Evolutionary conservation across 208 protist genomes (phyloP).

Genomic region (Crithidia sp.): DNA sequence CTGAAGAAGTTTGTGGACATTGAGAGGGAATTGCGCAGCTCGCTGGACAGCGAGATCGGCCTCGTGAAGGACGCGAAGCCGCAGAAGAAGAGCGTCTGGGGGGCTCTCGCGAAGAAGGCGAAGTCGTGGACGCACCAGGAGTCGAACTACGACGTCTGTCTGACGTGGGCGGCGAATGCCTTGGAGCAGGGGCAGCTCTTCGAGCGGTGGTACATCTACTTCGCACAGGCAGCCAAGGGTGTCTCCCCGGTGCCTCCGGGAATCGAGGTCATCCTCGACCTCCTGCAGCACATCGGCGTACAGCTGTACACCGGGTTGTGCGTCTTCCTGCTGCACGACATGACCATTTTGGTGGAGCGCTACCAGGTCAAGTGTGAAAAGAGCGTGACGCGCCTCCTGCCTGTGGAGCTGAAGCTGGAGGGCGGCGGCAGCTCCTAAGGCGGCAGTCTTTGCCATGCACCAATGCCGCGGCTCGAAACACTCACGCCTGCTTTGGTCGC

Average conservation of each 20-base stretch:
- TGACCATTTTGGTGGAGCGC: constrained; percentile 68
- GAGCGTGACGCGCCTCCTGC: constrained; percentile 60
- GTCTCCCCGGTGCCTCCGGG: constrained; percentile 29
- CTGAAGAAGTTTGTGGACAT: constrained; percentile 55
- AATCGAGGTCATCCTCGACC: constrained; percentile 43
- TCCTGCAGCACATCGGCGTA: constrained; percentile 52
- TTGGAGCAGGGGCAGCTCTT: constrained; percentile 79
- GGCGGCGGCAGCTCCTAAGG: constrained; percentile 20
- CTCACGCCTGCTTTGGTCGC: too few relatives aligned
- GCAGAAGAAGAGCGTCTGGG: constrained; percentile 56
- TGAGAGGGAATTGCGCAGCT: constrained; percentile 46
- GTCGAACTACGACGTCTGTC: constrained; percentile 54
- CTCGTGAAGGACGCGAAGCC: constrained; percentile 42
- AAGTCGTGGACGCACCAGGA: constrained; percentile 76
- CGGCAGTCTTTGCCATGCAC: background rate
- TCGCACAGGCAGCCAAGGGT: constrained; percentile 40
- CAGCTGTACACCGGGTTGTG: constrained; percentile 70
- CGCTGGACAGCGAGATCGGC: constrained; percentile 60
- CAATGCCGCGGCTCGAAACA: too few relatives aligned
- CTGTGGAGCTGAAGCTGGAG: constrained; percentile 66
- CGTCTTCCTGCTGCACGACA: constrained; percentile 77
- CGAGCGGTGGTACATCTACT: constrained; percentile 76
- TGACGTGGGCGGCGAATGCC: constrained; percentile 68
- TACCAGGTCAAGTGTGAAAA: constrained; percentile 73
- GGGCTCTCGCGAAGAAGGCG: constrained; percentile 53